Percentiles rank a stretch among this genome's conserved stretches.
Evolutionary conservation across 2,329 filamentous ascomycete species (phyloP).

Genomic region (Chalaropsis ovoidea): DNA sequence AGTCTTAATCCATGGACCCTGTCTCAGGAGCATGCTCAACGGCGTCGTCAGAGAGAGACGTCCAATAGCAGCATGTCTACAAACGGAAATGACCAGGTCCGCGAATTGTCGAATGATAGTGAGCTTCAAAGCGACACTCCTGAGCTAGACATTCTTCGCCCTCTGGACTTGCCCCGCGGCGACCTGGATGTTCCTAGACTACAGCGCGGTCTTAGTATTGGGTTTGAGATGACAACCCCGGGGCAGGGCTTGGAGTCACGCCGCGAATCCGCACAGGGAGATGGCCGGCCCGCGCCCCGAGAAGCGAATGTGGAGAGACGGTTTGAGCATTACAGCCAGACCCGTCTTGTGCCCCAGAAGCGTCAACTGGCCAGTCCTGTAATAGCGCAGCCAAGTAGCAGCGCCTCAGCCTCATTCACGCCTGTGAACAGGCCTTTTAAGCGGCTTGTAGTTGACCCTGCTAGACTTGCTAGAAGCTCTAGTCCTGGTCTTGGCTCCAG

Average conservation of each 20-base stretch:
- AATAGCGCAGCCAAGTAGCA: neutral
- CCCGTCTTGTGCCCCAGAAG: neutral
- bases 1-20: constrained; percentile 13
- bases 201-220: neutral
- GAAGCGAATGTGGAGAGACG: neutral
- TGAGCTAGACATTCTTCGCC: neutral
- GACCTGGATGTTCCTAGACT: neutral
- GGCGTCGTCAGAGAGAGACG: neutral
- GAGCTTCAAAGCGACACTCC: neutral
- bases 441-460: neutral
- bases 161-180: neutral
- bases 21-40: constrained; percentile 5
- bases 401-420: neutral
- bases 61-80: neutral
- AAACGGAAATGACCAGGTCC: neutral
- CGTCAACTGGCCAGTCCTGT: neutral
- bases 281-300: neutral
- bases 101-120: neutral
- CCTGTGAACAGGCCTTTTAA: constrained; percentile 1
- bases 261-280: neutral
- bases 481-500: neutral
- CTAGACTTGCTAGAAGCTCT: neutral
- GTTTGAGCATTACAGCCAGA: neutral
- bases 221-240: neutral
- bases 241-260: neutral